Conservation (phyloP, 2,329 filamentous ascomycete genomes). For the Diplodia sapinea region DNA sequence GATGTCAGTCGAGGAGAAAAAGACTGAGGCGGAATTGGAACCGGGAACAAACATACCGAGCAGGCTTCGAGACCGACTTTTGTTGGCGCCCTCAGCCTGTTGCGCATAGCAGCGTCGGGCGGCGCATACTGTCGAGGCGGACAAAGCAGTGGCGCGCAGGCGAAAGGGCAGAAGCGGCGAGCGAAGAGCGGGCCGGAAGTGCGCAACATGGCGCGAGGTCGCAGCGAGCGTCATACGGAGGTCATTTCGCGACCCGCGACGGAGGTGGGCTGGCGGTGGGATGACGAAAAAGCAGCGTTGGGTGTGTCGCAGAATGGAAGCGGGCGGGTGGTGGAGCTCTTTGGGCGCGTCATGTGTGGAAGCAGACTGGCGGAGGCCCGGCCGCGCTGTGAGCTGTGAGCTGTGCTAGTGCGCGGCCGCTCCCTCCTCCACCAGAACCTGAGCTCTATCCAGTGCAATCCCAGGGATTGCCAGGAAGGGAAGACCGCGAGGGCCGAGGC, state of each 20-base stretch:
- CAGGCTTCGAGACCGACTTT: slow-evolving; percentile 10
- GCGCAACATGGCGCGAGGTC: slow-evolving; percentile 10
- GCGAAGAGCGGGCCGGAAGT: slow-evolving; percentile 13
- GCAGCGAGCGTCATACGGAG: slow-evolving; percentile 5
- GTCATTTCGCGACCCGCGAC: slow-evolving; percentile 10
- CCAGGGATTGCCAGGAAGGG: slow-evolving; percentile 13
- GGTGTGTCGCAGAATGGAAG: background rate
- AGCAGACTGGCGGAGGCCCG: background rate
- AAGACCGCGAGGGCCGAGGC: background rate
- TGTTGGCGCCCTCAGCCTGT: background rate
- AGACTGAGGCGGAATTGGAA: background rate
- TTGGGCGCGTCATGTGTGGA: slow-evolving; percentile 19
- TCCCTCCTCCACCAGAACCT: background rate
- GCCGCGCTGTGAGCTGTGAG: background rate
- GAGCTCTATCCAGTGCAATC: background rate
- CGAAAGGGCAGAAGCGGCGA: slow-evolving; percentile 3
- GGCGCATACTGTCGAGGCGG: background rate
- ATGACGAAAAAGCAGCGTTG: background rate
- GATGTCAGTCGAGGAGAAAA: slow-evolving; percentile 24
- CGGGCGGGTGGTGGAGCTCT: slow-evolving; percentile 21
- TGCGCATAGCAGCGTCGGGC: slow-evolving; percentile 18
- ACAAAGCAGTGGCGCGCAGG: background rate
- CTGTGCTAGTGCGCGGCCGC: slow-evolving; percentile 14
- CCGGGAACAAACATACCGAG: slow-evolving; percentile 1
- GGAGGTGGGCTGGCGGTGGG: background rate